Evolutionary conservation across 495 filamentous ascomycete genomes (phyloP), one percentile per base, ranked within the genome.

Genomic region (Aspergillus homomorphus): DNA sequence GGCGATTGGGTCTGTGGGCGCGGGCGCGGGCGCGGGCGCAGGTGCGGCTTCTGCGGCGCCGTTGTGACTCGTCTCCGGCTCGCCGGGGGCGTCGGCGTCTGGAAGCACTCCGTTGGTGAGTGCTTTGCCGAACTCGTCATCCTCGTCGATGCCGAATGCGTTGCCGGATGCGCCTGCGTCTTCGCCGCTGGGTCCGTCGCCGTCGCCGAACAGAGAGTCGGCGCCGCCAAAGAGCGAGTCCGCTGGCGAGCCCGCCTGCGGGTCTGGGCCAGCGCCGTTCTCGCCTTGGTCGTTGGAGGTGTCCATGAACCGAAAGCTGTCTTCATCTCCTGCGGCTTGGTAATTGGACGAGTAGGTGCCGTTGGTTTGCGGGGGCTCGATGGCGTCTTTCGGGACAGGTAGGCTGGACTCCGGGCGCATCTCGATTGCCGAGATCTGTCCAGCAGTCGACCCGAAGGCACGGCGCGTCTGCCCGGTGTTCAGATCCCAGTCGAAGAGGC

Each of bases 401-500:
- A 90, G 70, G 54, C 79, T 87, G 20, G 87, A 90, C 38, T 86
- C 73, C n/a, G 94, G 91, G 10, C 94, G 84, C 41, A 89, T 82
- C 69, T 96, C 92, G 51, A 99, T 83, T 12, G 91, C 82, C 14
- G 89, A 93, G 53, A 99, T 91, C 65, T 99, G 94, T 1, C 87
- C 79, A 4, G 88, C 90, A 62, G 81, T 89, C 21, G 88, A 85
- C 43, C 85, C 82, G 64, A 92, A 99, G 15, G 78, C 78, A 24
- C 91, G 84, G 51, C 84, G 82, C 16, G 88, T 77, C 63, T 89
- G 82, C 4, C 95, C 95, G 3, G 86, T 94, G 62, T 98, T 91
- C 30, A 99, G 69, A 67, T 99, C 94, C 94, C 94, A 99, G 66
- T 99, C 91, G 51, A 89, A 84, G 8, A 98, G 85, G 18, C 81